phyloP scores from a whole-genome alignment of 2,329 filamentous ascomycete species.

The Fusarium beomiforme region DNA sequence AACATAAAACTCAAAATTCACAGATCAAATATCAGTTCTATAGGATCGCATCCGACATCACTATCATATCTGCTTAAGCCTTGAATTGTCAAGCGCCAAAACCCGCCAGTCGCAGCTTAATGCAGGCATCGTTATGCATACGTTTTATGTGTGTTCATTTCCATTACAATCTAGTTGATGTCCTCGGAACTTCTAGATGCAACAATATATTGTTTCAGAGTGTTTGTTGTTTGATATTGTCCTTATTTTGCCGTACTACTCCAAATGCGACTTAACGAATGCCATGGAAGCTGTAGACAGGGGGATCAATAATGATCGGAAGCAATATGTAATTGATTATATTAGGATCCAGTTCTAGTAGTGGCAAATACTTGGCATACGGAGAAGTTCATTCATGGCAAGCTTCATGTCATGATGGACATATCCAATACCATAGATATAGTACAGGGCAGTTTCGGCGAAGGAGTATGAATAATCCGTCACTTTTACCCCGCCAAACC shows the following conservation, averaged over 20 bases:
- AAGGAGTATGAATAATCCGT: conserved; percentile 48
- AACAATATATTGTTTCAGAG: not conserved
- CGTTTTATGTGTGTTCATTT: not conserved
- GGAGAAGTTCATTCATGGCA: not conserved
- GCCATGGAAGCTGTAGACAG: not conserved
- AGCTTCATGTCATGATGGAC: not conserved
- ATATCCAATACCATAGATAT: too few species aligned
- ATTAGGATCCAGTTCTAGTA: not conserved
- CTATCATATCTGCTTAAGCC: conserved; percentile 15
- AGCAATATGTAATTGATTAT: not conserved
- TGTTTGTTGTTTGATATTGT: not conserved
- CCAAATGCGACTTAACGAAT: not conserved
- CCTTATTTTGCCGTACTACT: not conserved
- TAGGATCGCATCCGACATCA: conserved; percentile 13
- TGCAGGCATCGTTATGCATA: not conserved
- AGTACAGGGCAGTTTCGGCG: not conserved
- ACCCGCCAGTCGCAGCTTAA: not conserved
- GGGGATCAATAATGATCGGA: not conserved
- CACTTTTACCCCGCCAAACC: conserved; percentile 40
- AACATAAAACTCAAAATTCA: not conserved
- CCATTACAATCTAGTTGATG: not conserved
- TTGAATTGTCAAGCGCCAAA: conserved; percentile 19
- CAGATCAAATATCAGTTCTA: not conserved
- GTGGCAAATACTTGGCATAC: not conserved
- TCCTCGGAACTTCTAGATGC: not conserved